A percentile compares a stretch with the other conserved stretches of the same genome.
Evolutionary conservation across 2,329 filamentous ascomycete genomes (phyloP).

Genomic region (Calonectria hongkongensis): DNA sequence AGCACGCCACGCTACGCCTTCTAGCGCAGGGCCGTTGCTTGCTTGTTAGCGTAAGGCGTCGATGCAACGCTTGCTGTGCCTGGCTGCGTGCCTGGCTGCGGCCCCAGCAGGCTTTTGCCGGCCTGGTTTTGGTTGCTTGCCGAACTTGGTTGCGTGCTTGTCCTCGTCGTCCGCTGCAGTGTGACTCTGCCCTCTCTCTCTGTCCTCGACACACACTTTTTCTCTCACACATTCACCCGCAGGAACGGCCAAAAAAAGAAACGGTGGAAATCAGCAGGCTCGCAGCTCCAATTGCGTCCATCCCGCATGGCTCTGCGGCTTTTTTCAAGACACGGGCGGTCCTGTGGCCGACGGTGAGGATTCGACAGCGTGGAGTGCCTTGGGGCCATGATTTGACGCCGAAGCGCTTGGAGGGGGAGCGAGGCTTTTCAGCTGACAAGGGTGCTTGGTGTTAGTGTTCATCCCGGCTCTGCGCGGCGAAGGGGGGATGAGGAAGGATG

Average conservation of each 20-base stretch:
- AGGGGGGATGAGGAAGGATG: neutral
- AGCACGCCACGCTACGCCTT: slow-evolving; percentile 14
- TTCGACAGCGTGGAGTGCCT: neutral
- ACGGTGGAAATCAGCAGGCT: neutral
- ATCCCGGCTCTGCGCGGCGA: neutral
- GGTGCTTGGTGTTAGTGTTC: neutral
- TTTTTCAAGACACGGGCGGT: neutral
- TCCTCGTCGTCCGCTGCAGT: neutral
- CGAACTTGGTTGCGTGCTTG: neutral
- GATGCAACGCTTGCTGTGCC: slow-evolving; percentile 19
- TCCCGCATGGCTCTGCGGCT: neutral
- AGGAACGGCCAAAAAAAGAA: neutral
- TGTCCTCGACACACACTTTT: neutral
- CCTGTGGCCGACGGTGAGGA: neutral
- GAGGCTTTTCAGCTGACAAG: slow-evolving; percentile 30
- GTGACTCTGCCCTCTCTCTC: neutral
- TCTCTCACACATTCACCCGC: neutral
- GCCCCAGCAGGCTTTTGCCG: neutral
- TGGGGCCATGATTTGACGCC: slow-evolving; percentile 21
- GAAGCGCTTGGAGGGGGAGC: slow-evolving; percentile 12
- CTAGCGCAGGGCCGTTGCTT: slow-evolving; percentile 18
- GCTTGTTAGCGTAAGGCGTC: slow-evolving; percentile 21
- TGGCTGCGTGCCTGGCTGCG: neutral
- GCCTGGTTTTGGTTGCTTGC: neutral
- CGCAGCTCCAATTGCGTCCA: neutral